Conservation (phyloP, 208 protist species). For the Ichthyophonus hoferi region DNA sequence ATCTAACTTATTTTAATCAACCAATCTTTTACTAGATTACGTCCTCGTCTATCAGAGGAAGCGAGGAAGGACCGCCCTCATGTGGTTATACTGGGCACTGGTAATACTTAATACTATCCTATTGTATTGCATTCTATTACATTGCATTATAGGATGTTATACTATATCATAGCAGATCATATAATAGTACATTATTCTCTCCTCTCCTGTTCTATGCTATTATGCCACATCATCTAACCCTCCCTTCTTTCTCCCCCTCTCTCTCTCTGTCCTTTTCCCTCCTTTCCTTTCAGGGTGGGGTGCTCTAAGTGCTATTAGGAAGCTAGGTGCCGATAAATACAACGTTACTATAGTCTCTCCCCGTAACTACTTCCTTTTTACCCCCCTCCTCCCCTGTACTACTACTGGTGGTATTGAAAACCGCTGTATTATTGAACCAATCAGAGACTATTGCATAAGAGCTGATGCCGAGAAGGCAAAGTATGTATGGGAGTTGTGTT, state of each 20-base stretch:
- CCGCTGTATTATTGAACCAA: conserved; percentile 33
- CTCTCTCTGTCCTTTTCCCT: neutral
- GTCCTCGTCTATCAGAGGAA: neutral
- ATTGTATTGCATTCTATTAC: too few relatives aligned
- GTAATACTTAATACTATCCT: too few relatives aligned
- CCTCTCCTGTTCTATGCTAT: too few relatives aligned
- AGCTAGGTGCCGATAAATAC: conserved; percentile 42
- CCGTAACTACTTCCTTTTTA: conserved; percentile 65
- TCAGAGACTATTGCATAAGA: conserved; percentile 3
- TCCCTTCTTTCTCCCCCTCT: neutral
- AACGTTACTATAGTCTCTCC: conserved; percentile 55
- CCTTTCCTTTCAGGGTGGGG: conserved; percentile 11
- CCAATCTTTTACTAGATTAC: neutral
- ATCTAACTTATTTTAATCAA: neutral
- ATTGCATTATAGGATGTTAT: too few relatives aligned
- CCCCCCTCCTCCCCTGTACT: conserved; percentile 50
- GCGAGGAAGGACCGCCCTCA: neutral
- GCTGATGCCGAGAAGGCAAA: neutral
- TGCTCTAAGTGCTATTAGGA: neutral
- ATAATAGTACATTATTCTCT: too few relatives aligned
- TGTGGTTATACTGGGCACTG: conserved; percentile 31
- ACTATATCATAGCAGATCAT: too few relatives aligned
- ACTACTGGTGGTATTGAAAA: conserved; percentile 16
- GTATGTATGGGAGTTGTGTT: neutral
- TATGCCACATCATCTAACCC: too few relatives aligned